A percentile compares a stretch with the other conserved stretches of the same genome.
Conservation (phyloP, 495 filamentous ascomycete genomes). For the Xylaria castorea region DNA sequence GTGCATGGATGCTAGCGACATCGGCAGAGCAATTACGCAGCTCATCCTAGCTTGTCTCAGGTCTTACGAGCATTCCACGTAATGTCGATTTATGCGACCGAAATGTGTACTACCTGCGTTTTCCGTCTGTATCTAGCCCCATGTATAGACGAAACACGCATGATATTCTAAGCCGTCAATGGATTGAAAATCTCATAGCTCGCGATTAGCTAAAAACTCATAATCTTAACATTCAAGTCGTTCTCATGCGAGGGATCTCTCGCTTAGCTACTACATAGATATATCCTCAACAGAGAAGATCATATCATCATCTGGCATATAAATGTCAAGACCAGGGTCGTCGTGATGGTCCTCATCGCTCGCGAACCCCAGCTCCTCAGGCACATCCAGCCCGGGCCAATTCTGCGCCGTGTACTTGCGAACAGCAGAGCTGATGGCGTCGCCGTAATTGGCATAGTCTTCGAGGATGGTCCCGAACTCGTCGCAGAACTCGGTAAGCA, state of each 20-base stretch:
- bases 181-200: background rate
- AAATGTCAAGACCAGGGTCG: background rate
- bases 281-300: background rate
- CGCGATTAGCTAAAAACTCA: background rate
- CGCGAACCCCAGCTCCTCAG: background rate
- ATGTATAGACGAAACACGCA: background rate
- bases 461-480: conserved; percentile 3
- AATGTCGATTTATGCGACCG: background rate
- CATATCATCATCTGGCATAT: background rate
- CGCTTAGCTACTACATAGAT: background rate
- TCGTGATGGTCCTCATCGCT: background rate
- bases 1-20: background rate
- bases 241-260: background rate
- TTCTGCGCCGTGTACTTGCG: background rate
- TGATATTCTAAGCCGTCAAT: background rate
- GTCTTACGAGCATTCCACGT: background rate
- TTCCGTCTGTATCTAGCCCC: background rate
- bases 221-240: background rate
- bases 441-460: conserved; percentile 5
- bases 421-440: background rate
- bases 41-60: background rate
- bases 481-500: conserved; percentile 5
- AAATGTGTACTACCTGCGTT: background rate
- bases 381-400: background rate
- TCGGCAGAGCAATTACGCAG: background rate